Conservation (phyloP, 2,329 filamentous ascomycete genomes). For the Aureobasidium sp. region DNA sequence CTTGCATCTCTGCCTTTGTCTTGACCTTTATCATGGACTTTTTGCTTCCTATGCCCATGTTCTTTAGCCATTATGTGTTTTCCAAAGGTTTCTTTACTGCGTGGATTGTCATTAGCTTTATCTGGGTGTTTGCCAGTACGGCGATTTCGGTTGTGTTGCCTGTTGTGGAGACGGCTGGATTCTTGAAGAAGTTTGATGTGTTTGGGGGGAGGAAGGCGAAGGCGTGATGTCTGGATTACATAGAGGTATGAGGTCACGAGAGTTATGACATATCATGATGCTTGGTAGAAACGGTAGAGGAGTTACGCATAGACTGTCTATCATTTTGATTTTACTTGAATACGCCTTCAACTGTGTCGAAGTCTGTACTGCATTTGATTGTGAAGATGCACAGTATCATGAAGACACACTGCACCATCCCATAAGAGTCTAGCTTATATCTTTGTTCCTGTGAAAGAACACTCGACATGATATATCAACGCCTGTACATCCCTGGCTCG, state of each 20-base stretch:
- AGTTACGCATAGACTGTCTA: no score
- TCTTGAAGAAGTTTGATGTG: slow-evolving; percentile 19
- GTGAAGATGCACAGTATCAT: no score
- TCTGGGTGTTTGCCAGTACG: slow-evolving; percentile 33
- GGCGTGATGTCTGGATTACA: background rate
- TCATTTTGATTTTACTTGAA: no score
- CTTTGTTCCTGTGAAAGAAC: no score
- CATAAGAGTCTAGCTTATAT: no score
- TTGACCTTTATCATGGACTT: slow-evolving; percentile 34
- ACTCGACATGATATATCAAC: no score
- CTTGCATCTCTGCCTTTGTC: slow-evolving; percentile 29
- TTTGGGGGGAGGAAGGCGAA: background rate
- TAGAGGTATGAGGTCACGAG: background rate
- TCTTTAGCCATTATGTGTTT: slow-evolving; percentile 33
- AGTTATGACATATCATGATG: background rate
- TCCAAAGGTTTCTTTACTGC: slow-evolving; percentile 33
- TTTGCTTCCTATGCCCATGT: slow-evolving; percentile 35
- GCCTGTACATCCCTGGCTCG: no score
- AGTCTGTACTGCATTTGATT: no score
- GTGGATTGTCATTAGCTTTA: slow-evolving; percentile 32
- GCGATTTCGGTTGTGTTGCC: slow-evolving; percentile 31
- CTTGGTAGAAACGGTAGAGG: no score
- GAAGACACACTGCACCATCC: no score
- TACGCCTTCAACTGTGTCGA: no score
- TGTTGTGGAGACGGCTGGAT: slow-evolving; percentile 33